Percentiles rank a stretch among this genome's conserved stretches.
Conservation (phyloP, 108 stramenopile genomes). For the Conticribra guillardii region DNA sequence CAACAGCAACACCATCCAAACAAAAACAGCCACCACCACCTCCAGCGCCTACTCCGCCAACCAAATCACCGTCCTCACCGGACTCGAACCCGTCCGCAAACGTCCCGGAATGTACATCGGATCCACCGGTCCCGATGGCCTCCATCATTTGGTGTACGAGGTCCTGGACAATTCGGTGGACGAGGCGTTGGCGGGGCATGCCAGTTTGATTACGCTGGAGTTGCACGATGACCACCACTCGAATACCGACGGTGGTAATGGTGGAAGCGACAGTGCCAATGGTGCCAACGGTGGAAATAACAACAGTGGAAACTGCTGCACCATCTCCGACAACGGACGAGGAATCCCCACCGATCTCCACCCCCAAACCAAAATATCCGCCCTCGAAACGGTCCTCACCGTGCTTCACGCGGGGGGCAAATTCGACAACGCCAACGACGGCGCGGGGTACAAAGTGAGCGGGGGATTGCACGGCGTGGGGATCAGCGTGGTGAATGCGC, state of each 20-base stretch:
- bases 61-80: slow-evolving; percentile 95
- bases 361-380: slow-evolving; percentile 71
- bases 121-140: slow-evolving; percentile 89
- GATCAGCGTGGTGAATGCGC: slow-evolving; percentile 95
- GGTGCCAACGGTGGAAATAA: background rate
- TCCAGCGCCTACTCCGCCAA: slow-evolving; percentile 77
- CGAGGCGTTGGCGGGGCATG: slow-evolving; percentile 94
- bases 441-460: slow-evolving; percentile 89
- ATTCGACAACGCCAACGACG: slow-evolving; percentile 88
- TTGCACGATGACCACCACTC: slow-evolving; percentile 58
- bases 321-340: slow-evolving; percentile 90
- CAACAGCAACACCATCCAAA: slow-evolving; percentile 17
- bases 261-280: slow-evolving; percentile 58
- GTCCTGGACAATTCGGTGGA: slow-evolving; percentile 96
- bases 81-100: slow-evolving; percentile 95
- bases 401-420: slow-evolving; percentile 98
- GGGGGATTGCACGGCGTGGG: slow-evolving; percentile 97
- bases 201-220: slow-evolving; percentile 70
- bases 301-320: slow-evolving; percentile 50
- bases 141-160: slow-evolving; percentile 96
- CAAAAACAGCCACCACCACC: slow-evolving; percentile 10
- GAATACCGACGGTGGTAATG: slow-evolving; percentile 11
- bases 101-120: slow-evolving; percentile 98
- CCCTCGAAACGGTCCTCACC: slow-evolving; percentile 94
- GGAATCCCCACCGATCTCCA: slow-evolving; percentile 95